Evolutionary conservation across 1,284 basidiomycete genomes (phyloP), one percentile per base, ranked within the genome.

Genomic region (Pulveroboletus sp.): DNA sequence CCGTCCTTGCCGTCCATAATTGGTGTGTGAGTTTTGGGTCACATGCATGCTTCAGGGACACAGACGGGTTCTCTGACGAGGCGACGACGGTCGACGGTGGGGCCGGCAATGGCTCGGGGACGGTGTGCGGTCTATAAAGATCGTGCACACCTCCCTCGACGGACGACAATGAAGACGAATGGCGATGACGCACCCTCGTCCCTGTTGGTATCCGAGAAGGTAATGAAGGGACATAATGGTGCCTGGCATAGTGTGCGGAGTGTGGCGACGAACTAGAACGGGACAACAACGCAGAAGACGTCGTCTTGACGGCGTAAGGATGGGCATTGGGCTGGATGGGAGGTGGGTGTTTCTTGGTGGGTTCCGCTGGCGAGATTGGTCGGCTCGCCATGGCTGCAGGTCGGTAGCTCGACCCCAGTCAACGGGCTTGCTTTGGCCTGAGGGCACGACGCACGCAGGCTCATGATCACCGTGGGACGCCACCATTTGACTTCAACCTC

Each of bases 271-370:
- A 68, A 49, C 62, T 77, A 15, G 74, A 76, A 24, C 76, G 67
- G 22, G 76, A 74, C 39, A 77, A 56, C 26, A 75, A 38, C 8
- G 63, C 76, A 15, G 74, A 72, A 8, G 75, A 75, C 0, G 76
- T 77, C 7, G 74, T 77, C 58, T 72, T 75, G 43, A 75, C 65
- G 17, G 72, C 67, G 53, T 76, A 77, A 5, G 74, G 74, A 56
- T 77, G 75, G 7, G 71, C 62, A 26, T 75, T 73, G 11, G 65
- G 63, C 35, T 52, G 61, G 28, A 73, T 40, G 38, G 47, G 36
- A n/a, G 44, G 54, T 28, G 66, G 54, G 17, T 58, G 53, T 46
- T 56, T 66, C 60, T 57, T 67, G 40, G 50, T 52, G 1, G 58
- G 38, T 49, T 67, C 58, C 10, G 26, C 48, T 29, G 67, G 65